Evolutionary conservation across 225 moss, liverwort and hornwort species (phyloP).

Genomic region (Physcomitrium patens): DNA sequence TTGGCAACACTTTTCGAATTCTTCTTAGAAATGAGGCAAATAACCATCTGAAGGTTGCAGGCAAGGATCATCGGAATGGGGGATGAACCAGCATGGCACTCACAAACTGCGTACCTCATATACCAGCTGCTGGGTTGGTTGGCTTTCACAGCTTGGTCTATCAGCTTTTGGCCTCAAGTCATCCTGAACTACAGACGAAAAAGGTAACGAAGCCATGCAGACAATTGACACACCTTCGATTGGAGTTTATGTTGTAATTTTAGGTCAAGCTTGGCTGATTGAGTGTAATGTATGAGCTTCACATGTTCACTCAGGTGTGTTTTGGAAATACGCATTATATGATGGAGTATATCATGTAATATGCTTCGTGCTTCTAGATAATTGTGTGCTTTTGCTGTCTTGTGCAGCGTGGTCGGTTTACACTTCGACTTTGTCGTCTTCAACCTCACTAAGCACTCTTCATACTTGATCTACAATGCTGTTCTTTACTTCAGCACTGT

Average conservation of each 20-base stretch:
- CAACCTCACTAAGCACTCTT: constrained; percentile 93
- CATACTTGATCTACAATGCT: constrained; percentile 90
- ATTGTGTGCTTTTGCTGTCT: constrained; percentile 9
- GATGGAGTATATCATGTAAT: neutral
- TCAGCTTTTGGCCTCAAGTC: constrained; percentile 98
- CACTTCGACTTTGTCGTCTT: constrained; percentile 82
- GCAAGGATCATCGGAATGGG: constrained; percentile 43
- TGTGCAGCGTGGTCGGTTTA: constrained; percentile 87
- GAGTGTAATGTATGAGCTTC: neutral
- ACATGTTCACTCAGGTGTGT: neutral
- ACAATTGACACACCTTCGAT: neutral
- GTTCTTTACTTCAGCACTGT: constrained; percentile 88
- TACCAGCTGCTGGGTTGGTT: constrained; percentile 88
- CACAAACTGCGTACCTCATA: constrained; percentile 51
- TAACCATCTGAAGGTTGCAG: constrained; percentile 19
- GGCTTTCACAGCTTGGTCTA: constrained; percentile 90
- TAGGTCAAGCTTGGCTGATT: neutral
- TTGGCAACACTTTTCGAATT: neutral
- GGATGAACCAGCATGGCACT: constrained; percentile 87
- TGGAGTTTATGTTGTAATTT: neutral
- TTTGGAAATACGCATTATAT: neutral
- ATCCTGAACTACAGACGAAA: constrained; percentile 83
- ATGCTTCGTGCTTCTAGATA: constrained; percentile 11
- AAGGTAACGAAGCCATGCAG: constrained; percentile 48
- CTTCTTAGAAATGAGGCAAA: neutral